Conservation (phyloP, 345 rosid genomes). For the Corymbia maculata region DNA sequence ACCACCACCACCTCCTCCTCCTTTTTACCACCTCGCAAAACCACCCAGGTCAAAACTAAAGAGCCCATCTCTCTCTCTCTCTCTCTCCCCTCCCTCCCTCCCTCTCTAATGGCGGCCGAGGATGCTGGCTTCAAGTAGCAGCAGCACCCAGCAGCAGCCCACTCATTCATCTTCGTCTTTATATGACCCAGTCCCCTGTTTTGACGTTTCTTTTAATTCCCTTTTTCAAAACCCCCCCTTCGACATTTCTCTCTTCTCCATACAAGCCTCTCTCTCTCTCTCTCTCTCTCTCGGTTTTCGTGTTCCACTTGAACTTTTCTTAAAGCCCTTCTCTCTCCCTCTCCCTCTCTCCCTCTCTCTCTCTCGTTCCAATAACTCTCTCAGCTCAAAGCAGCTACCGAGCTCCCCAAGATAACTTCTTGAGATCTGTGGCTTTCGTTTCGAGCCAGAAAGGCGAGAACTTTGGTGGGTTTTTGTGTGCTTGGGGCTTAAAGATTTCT, state of each 20-base stretch:
- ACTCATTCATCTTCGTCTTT: background rate
- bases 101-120: background rate
- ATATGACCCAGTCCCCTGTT: background rate
- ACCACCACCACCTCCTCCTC: conserved; percentile 1
- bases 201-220: background rate
- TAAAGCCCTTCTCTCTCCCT: background rate
- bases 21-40: background rate
- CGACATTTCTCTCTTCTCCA: conserved; percentile 2
- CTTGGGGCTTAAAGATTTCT: background rate
- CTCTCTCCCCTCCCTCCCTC: background rate
- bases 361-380: conserved; percentile 19
- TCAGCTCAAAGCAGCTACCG: background rate
- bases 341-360: background rate
- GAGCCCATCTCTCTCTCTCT: background rate
- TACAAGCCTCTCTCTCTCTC: background rate
- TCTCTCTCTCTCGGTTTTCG: background rate
- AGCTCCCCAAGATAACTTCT: background rate
- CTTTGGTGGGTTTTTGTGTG: background rate
- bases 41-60: background rate
- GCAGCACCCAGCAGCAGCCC: background rate
- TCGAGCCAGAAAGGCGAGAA: background rate
- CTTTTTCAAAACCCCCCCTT: background rate
- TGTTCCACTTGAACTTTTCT: background rate
- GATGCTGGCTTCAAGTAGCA: background rate
- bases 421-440: background rate